A percentile compares a stretch with the other conserved stretches of the same genome.
phyloP scores from a whole-genome alignment of 208 protist genomes.

The Leishmania tarentolae region DNA sequence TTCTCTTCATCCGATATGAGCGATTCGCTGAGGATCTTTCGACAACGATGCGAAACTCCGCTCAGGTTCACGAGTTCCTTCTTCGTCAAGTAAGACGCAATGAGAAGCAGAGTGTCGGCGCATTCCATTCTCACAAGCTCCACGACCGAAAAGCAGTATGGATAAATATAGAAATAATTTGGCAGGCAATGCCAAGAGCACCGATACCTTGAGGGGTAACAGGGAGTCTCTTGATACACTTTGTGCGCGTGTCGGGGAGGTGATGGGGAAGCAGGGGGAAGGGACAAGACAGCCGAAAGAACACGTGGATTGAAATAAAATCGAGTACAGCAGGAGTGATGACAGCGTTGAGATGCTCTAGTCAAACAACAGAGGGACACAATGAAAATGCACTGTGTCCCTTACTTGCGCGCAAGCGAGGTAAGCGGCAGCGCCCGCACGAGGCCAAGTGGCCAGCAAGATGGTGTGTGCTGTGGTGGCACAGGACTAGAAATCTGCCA shows the following conservation, averaged over 20 bases:
- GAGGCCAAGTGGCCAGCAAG: background rate
- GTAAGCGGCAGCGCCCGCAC: background rate
- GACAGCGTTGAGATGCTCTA: background rate
- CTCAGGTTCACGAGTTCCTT: constrained; percentile 50
- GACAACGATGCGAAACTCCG: constrained; percentile 41
- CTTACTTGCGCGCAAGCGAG: background rate
- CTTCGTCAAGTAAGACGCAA: constrained; percentile 55
- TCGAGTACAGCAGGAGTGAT: background rate
- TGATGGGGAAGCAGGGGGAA: background rate
- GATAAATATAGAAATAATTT: background rate
- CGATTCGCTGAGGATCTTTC: constrained; percentile 29
- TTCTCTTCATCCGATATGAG: constrained; percentile 41
- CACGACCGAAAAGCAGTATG: no score
- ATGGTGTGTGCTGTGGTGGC: background rate
- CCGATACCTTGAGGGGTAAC: background rate
- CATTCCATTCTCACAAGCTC: constrained; percentile 42
- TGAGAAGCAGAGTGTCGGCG: constrained; percentile 43
- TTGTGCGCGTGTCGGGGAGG: background rate
- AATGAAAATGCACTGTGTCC: background rate
- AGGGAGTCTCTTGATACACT: background rate
- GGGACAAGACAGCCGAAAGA: background rate
- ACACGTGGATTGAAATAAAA: background rate
- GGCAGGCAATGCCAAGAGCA: background rate
- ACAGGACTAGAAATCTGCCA: background rate
- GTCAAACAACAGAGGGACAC: no score